Percentiles rank a stretch among this genome's conserved stretches.
phyloP scores from a whole-genome alignment of 108 stramenopile species.

The Skeletonema tropicum region DNA sequence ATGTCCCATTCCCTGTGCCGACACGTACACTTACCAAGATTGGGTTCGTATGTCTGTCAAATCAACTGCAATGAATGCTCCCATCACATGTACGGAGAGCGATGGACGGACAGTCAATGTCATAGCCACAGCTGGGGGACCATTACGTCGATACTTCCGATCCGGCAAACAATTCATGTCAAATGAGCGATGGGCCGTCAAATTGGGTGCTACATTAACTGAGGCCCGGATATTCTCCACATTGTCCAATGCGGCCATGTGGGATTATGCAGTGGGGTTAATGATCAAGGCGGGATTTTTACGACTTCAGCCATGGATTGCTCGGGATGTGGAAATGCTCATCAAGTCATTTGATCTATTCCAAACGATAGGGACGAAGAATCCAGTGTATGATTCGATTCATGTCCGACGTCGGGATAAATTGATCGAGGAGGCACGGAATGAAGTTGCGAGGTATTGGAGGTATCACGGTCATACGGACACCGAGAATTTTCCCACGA shows the following conservation, averaged over 20 bases:
- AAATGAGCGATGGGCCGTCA: constrained; percentile 16
- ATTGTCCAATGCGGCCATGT: background rate
- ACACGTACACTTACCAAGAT: constrained; percentile 19
- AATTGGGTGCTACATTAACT: constrained; percentile 12
- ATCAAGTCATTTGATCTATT: background rate
- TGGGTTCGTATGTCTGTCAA: constrained; percentile 4
- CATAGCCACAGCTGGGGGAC: constrained; percentile 4
- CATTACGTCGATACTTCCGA: constrained; percentile 15
- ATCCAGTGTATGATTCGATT: constrained; percentile 18
- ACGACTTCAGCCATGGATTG: constrained; percentile 34
- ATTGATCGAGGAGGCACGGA: constrained; percentile 16
- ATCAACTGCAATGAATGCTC: background rate
- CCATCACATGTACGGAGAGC: constrained; percentile 8
- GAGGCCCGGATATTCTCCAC: constrained; percentile 22
- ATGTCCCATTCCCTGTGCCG: constrained; percentile 34
- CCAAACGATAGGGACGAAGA: background rate
- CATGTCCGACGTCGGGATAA: constrained; percentile 59
- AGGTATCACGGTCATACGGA: constrained; percentile 12
- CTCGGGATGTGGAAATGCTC: constrained; percentile 26
- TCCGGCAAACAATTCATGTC: background rate
- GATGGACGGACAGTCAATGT: constrained; percentile 23
- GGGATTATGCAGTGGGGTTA: constrained; percentile 19
- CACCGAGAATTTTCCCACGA: constrained; percentile 28
- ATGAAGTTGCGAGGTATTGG: constrained; percentile 20
- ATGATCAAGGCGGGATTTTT: constrained; percentile 35